Base-by-base conservation (phyloP, 2,329 filamentous ascomycete species). In the Fonsecaea erecta region DNA sequence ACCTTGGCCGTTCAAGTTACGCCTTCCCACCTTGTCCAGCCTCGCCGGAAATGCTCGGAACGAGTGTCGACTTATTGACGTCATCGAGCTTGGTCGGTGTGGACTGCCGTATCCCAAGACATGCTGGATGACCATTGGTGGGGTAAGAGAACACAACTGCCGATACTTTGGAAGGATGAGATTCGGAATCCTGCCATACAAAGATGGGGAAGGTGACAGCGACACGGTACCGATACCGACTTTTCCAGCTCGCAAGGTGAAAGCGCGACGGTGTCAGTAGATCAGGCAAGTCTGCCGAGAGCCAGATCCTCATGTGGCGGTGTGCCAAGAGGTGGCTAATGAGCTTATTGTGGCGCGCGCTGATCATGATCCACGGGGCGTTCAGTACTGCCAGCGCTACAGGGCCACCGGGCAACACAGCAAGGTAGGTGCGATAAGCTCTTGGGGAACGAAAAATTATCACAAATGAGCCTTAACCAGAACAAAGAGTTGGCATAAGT, bases 11-110 rank as follows among this genome's bases (percentile, higher is more conserved):
- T 40, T 40, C 37, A 18, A 24, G 56, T 48, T 60, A 60, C 40
- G 57, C 30, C 48, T 46, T 60, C 57, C 28, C 48, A 58, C 6
- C 40, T 32, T 52, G 28, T 58, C 24, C 43, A 52, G 57, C 40
- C 28, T 60, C 57, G 57, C 57, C 40, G 51, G 57, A 46, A 52
- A 60, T 46, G 16, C 30, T 28, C 57, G 57, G 57, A 60, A 32
- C 11, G n/a, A 16, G 37, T 6, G 24, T 7, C 14, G 26, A 52
- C 34, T 26, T 18, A 51, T 60, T 60, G 57, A 60, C 35, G 43
- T 60, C 57, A 60, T 60, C n/a, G 3, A 35, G 57, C 57, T 24
- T 35, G 30, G 57, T 12, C 21, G 18, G 26, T 34, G 46, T 24
- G 43, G 28, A 21, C 28, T 26, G n/a, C 9, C 4, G 21, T 18